Evolutionary conservation across 495 filamentous ascomycete species (phyloP), one percentile per base, ranked within the genome.

Genomic region (Penicillium chermesinum): DNA sequence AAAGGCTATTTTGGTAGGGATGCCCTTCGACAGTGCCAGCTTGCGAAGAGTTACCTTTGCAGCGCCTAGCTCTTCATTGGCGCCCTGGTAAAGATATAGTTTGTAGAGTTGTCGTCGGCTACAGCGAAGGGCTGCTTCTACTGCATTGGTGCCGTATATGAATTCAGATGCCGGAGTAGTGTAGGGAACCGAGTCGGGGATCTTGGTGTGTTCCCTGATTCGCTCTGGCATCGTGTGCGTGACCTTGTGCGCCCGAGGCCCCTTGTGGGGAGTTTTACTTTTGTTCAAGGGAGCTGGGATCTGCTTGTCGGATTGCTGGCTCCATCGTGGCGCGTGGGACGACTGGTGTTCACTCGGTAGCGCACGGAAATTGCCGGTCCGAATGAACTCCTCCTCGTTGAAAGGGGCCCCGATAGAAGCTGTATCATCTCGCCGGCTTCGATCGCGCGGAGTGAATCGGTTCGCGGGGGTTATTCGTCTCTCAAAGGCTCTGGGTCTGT

Each of bases 161-260:
- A 95, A 97, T 50, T 94, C 85, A 1, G 90, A 93, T 32, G 90
- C 86, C 0, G 90, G 84, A 2, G 87, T 91, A 2, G 87, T 89
- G 58, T 88, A 89, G 2, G 85, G 85, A 36, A 95, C 78, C 10
- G 80, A 76, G 16, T 83, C 32, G 0, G 83, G 82, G 0, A 68
- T 60, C 37, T 47, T 52, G 9, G 73, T 70, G 38, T 71, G 54
- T 7, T 60, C 49, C 38, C 70, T 73, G 7, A 72, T 61, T 30
- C 67, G 62, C 49, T 73, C 69, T 34, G 71, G 69, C 18, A 52
- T 48, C 27, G 41, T 49, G 48, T 36, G 6, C 56, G 49, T 19
- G 57, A 45, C 16, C 22, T 59, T 14, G 30, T 39, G 25, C 25
- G 25, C 5, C 25, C 22, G 48, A 25, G 10, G 41, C 32, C 8